Evolutionary conservation across 495 filamentous ascomycete species (phyloP), one percentile per base, ranked within the genome.

Genomic region (Letharia lupina): DNA sequence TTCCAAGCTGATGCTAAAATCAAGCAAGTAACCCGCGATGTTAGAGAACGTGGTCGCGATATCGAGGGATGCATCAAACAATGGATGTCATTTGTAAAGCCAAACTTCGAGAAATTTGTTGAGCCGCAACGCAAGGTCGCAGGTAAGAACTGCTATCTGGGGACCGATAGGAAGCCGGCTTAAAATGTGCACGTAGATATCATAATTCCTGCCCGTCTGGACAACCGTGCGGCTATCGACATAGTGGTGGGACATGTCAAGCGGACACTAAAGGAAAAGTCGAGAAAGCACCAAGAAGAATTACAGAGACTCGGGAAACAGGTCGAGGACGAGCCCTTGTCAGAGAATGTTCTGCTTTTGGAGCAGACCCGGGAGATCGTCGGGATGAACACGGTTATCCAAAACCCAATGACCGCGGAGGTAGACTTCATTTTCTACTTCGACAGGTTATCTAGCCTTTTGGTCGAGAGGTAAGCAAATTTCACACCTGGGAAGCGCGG

Each of bases 371-470:
- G 84, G 8, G 93, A 98, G 74, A 78, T 97, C 50, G 76, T 82
- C 41, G 93, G 84, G 31, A 96, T 98, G 84, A 93, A 89, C 75
- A 96, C 93, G 0, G 88, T 97, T 61, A 84, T 98, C 40, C 90
- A 93, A 70, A 82, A 91, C 71, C 89, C 89, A 33, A 82, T 88
- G 52, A 93, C 89, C 2, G 77, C 86, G 15, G 84, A 88, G 50
- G 94, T 96, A 68, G 92, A 97, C 67, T 98, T 96, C 73, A 91
- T 96, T 63, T 98, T 97, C 75, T 96, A 96, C 75, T 96, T 97
- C 70, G 90, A 98, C 76, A 86, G 94, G 28, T 77, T 98, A 45
- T 83, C 87, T 4, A 85, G 86, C 1, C 77, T 97, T n/a, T 80
- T 98, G 10, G 84, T 98, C 40, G 92, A 97, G 74, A 85, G 85